Conservation (phyloP, 441 rosid species). For the Iberis amara region DNA sequence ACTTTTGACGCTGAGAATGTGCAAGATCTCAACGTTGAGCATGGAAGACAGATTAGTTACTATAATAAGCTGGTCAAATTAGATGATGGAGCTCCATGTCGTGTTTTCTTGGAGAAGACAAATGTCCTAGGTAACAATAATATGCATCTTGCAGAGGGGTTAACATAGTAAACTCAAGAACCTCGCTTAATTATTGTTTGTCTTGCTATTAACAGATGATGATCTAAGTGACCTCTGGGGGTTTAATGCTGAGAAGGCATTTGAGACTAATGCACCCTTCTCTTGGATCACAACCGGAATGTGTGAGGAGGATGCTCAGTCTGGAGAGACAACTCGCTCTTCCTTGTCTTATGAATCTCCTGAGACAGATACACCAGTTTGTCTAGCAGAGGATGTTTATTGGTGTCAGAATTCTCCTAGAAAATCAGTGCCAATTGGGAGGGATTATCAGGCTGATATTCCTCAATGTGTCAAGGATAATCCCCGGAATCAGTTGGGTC, state of each 20-base stretch:
- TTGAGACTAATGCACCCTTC: slow-evolving; percentile 30
- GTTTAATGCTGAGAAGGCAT: slow-evolving; percentile 29
- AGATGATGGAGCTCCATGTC: slow-evolving; percentile 31
- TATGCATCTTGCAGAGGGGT: slow-evolving; percentile 2
- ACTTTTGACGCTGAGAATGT: slow-evolving; percentile 49
- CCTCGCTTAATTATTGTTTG: slow-evolving; percentile 7
- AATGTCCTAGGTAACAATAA: slow-evolving; percentile 33
- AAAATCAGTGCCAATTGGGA: slow-evolving; percentile 55
- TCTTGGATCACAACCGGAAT: slow-evolving; percentile 27
- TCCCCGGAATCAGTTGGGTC: slow-evolving; percentile 19
- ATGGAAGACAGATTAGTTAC: slow-evolving; percentile 38
- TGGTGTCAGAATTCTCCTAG: slow-evolving; percentile 42
- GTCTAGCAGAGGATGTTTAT: slow-evolving; percentile 33
- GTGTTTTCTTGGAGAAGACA: slow-evolving; percentile 25
- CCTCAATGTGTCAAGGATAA: slow-evolving; percentile 43
- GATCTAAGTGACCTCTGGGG: slow-evolving; percentile 31
- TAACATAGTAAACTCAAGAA: slow-evolving; percentile 18
- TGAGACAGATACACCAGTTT: slow-evolving; percentile 32
- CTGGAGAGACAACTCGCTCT: slow-evolving; percentile 30
- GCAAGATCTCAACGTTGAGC: slow-evolving; percentile 44
- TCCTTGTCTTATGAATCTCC: slow-evolving; percentile 38
- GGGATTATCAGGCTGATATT: slow-evolving; percentile 53
- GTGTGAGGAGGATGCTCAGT: slow-evolving; percentile 38
- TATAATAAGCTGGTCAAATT: slow-evolving; percentile 36
- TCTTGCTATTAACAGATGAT: slow-evolving; percentile 34